Percentiles rank a stretch among this genome's conserved stretches.
Conservation (phyloP, 768 basidiomycete genomes). For the Mycena galericulata region DNA sequence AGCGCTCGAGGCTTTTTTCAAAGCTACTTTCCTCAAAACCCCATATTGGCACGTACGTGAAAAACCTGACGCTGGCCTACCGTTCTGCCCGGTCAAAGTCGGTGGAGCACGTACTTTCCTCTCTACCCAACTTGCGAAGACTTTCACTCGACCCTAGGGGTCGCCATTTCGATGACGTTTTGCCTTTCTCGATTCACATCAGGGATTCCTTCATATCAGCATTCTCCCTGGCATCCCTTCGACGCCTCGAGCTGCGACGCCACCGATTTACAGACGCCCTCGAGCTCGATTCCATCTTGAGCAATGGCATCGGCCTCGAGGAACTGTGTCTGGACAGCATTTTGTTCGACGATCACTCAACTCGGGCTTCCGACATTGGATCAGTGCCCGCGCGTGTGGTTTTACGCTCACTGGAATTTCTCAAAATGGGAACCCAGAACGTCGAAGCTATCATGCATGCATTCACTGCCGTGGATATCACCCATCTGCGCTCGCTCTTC, state of each 20-base stretch:
- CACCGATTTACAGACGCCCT: background rate
- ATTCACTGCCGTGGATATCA: background rate
- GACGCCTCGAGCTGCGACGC: background rate
- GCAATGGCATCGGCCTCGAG: background rate
- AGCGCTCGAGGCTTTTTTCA: background rate
- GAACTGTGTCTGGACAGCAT: background rate
- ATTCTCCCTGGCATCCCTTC: background rate
- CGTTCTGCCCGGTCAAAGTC: background rate
- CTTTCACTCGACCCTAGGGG: background rate
- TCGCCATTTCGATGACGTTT: background rate
- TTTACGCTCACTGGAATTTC: background rate
- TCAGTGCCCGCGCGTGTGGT: background rate
- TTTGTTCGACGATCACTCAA: background rate
- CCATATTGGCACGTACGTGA: background rate
- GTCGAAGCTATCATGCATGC: background rate
- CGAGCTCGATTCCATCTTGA: background rate
- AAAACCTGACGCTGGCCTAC: background rate
- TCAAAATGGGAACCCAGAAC: background rate
- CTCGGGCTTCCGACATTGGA: background rate
- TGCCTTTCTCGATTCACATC: background rate
- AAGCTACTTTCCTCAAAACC: constrained; percentile 1
- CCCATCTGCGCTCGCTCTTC: background rate
- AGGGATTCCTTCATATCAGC: background rate
- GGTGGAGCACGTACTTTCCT: background rate
- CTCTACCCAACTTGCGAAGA: background rate